Conservation (phyloP, 1,284 basidiomycete species). For the Marasmius oreades region DNA sequence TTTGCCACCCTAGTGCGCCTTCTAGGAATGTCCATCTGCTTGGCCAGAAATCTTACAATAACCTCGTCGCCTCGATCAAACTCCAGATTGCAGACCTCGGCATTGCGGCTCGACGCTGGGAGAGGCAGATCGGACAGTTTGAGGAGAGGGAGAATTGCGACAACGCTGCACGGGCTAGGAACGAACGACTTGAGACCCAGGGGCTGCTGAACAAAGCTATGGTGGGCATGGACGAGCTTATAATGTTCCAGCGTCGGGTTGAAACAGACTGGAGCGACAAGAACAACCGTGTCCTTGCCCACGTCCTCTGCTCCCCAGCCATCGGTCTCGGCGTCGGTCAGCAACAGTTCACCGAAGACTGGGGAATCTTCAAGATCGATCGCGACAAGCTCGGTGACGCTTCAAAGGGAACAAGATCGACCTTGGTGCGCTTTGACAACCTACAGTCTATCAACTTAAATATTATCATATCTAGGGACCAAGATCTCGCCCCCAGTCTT, state of each 20-base stretch:
- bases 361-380: constrained; percentile 35
- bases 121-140: no score
- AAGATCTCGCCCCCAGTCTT: constrained; percentile 22
- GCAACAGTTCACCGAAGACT: constrained; percentile 28
- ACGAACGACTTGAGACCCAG: constrained; percentile 16
- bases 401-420: constrained; percentile 29
- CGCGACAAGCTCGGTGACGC: constrained; percentile 30
- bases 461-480: constrained; percentile 24
- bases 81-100: no score
- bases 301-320: constrained; percentile 32
- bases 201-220: constrained; percentile 18
- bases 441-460: constrained; percentile 20
- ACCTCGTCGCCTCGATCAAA: constrained; percentile 30
- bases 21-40: constrained; percentile 37
- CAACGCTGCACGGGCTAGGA: no score
- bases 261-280: constrained; percentile 27
- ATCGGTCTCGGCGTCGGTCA: constrained; percentile 20
- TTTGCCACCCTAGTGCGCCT: constrained; percentile 19
- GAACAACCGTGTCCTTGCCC: constrained; percentile 31
- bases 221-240: constrained; percentile 22
- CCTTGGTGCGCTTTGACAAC: constrained; percentile 28
- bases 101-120: no score
- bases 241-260: constrained; percentile 25
- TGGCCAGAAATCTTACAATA: constrained; percentile 29
- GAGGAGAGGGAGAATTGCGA: no score